Evolutionary conservation across 2,329 filamentous ascomycete genomes (phyloP).

Genomic region (Talaromyces sp.): DNA sequence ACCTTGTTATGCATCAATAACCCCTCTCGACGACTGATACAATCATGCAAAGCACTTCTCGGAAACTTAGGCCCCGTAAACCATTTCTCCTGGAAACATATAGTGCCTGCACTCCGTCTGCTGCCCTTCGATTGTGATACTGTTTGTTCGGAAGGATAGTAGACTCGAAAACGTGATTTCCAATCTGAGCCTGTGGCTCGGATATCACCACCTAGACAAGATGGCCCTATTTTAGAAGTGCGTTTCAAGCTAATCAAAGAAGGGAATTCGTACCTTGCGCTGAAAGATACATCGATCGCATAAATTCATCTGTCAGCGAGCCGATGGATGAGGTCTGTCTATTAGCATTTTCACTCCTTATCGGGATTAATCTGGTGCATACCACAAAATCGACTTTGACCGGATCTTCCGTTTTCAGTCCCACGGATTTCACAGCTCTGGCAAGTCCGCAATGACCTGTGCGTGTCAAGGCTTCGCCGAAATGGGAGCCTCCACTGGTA

Average conservation of each 20-base stretch:
- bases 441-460: conserved; percentile 76
- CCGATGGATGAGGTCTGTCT: conserved; percentile 76
- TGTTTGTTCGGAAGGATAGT: conserved; percentile 75
- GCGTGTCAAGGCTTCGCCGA: conserved; percentile 45
- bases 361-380: conserved; percentile 20
- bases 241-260: background rate
- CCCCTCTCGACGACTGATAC: conserved; percentile 66
- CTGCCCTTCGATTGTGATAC: conserved; percentile 66
- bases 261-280: conserved; percentile 49
- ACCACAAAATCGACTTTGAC: conserved; percentile 73
- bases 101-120: conserved; percentile 68
- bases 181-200: conserved; percentile 38
- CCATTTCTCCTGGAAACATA: conserved; percentile 73
- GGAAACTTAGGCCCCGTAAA: conserved; percentile 72
- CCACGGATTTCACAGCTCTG: conserved; percentile 62
- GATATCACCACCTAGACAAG: conserved; percentile 46
- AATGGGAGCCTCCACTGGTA: conserved; percentile 58
- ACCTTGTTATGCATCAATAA: conserved; percentile 89
- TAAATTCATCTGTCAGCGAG: conserved; percentile 65
- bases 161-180: conserved; percentile 64
- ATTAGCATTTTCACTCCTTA: conserved; percentile 21
- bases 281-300: conserved; percentile 60
- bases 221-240: background rate
- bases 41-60: conserved; percentile 68
- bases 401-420: conserved; percentile 55